Evolutionary conservation across 2,329 filamentous ascomycete genomes (phyloP).

Genomic region (Incumbomyces lentus): DNA sequence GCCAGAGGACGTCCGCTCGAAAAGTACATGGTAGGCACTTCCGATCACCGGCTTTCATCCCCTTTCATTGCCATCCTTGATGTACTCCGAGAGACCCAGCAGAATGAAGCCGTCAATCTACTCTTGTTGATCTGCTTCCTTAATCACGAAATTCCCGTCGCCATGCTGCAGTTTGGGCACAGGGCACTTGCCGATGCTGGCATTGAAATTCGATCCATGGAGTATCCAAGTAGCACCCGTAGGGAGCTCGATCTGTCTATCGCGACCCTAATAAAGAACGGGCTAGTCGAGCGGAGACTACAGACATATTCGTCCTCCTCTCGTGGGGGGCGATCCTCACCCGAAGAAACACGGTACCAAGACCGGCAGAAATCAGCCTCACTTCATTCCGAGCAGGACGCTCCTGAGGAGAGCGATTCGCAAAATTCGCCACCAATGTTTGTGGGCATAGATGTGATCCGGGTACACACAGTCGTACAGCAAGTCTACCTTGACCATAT

Average conservation of each 20-base stretch:
- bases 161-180: conserved; percentile 50
- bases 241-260: conserved; percentile 37
- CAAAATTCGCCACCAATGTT: conserved; percentile 14
- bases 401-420: neutral
- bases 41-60: conserved; percentile 44
- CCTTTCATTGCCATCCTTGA: conserved; percentile 39
- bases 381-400: neutral
- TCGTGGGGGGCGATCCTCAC: conserved; percentile 8
- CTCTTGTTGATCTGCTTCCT: conserved; percentile 57
- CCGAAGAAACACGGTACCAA: conserved; percentile 2
- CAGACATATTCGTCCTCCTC: conserved; percentile 23
- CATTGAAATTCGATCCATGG: conserved; percentile 30
- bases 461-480: conserved; percentile 39
- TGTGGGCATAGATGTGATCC: conserved; percentile 33
- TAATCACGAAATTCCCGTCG: conserved; percentile 54
- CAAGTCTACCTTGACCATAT: conserved; percentile 18
- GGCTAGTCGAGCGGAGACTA: conserved; percentile 33
- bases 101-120: conserved; percentile 49
- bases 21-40: conserved; percentile 47
- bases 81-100: conserved; percentile 27
- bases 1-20: conserved; percentile 51
- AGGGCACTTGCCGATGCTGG: conserved; percentile 25
- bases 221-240: conserved; percentile 21
- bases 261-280: conserved; percentile 35
- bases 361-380: conserved; percentile 2